Evolutionary conservation across 495 filamentous ascomycete species (phyloP).

Genomic region (Lentithecium fluviatile): DNA sequence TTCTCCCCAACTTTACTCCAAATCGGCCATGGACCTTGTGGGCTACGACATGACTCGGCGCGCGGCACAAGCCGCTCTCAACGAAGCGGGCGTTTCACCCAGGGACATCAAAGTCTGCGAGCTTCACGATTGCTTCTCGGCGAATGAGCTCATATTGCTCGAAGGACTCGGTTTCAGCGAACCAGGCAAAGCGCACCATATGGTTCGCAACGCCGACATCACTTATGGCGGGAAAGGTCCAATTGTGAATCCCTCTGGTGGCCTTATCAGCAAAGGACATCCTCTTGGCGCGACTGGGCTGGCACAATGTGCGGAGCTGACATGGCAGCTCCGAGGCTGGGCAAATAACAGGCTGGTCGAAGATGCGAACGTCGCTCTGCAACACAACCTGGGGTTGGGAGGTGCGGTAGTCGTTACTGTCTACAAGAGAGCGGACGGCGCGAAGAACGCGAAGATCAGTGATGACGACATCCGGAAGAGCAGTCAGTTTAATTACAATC

Average conservation of each 20-base stretch:
- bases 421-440: slow-evolving; percentile 87
- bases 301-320: slow-evolving; percentile 91
- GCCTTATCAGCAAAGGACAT: slow-evolving; percentile 93
- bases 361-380: slow-evolving; percentile 69
- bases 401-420: slow-evolving; percentile 92
- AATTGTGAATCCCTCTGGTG: slow-evolving; percentile 90
- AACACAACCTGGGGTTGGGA: slow-evolving; percentile 92
- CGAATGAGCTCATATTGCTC: slow-evolving; percentile 88
- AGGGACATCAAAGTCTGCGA: slow-evolving; percentile 81
- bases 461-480: too few relatives aligned
- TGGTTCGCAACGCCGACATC: slow-evolving; percentile 86
- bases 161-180: slow-evolving; percentile 80
- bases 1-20: slow-evolving; percentile 67
- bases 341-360: slow-evolving; percentile 80
- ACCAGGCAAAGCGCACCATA: slow-evolving; percentile 84
- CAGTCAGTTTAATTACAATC: too few relatives aligned
- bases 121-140: slow-evolving; percentile 94
- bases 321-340: slow-evolving; percentile 96
- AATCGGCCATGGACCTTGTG: slow-evolving; percentile 79
- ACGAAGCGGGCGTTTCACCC: slow-evolving; percentile 61
- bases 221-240: slow-evolving; percentile 87
- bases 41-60: slow-evolving; percentile 79
- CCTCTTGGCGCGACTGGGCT: slow-evolving; percentile 90
- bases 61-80: too few relatives aligned
- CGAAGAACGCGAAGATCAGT: too few relatives aligned